A percentile compares a stretch with the other conserved stretches of the same genome.
phyloP scores from a whole-genome alignment of 148 eudicot species.

The Dianthus caryophyllus region DNA sequence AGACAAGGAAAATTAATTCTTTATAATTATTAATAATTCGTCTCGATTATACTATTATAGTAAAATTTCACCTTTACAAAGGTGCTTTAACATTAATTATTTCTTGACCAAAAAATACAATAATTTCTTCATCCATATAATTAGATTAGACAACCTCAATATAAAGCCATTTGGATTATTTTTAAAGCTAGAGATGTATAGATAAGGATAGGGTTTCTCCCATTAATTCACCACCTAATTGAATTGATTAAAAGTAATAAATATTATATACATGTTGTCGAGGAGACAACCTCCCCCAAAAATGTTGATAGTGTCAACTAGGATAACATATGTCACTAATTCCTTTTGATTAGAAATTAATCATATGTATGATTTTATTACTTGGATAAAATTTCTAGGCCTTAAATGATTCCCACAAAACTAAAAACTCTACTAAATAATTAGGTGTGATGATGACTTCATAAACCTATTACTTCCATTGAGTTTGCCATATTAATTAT shows the following conservation, averaged over 20 bases:
- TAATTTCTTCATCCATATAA: neutral
- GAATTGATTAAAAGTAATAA: neutral
- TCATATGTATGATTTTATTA: neutral
- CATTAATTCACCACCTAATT: neutral
- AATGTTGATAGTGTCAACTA: constrained; percentile 7
- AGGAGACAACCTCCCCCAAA: constrained; percentile 2
- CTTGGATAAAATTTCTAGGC: no score
- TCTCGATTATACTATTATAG: no score
- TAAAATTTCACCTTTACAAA: neutral
- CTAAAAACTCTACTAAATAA: neutral
- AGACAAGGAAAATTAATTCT: no score
- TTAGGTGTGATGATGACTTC: no score
- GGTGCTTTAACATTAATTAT: neutral
- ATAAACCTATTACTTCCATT: no score
- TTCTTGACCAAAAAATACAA: neutral
- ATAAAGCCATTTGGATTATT: neutral
- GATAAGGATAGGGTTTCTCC: constrained; percentile 7
- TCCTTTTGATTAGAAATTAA: neutral
- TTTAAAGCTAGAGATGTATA: neutral
- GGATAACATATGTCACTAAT: neutral
- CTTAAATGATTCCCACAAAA: constrained; percentile 1
- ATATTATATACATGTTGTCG: neutral
- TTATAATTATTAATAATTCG: no score
- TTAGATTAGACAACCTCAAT: constrained; percentile 5
- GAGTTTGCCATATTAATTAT: no score